Evolutionary conservation across 805 yeast species (phyloP), one percentile per base, ranked within the genome.

Genomic region (Priceomyces haplophilus): DNA sequence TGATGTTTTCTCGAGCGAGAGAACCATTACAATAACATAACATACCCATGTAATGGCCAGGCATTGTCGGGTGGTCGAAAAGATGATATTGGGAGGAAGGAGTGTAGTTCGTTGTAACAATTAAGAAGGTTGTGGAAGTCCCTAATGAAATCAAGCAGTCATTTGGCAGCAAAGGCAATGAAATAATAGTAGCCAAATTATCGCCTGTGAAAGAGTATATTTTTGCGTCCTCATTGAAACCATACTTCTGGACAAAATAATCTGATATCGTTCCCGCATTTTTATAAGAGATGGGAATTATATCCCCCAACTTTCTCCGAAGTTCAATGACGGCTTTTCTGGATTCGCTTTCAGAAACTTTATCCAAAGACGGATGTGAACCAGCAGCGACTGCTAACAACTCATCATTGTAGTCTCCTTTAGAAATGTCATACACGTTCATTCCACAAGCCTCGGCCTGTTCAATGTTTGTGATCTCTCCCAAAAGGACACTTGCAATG

Each of bases 21-120:
- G 96, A 78, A 0, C 97, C 97, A 59, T 89, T 89, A 56, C 95
- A 85, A 61, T 89, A 89, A 60, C 97, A 89, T 42, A 90, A 79
- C 97, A 89, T 89, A 17, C 95, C 96, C 97, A 89, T 90, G 59
- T 80, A 89, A 29, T 83, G 80, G 29, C 73, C 73, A 0, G 78
- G 76, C 47, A 85, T 76, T 0, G 95, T 84, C 7, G 97, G 97
- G 58, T 90, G 97, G 48, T 79, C 79, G 67, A 89, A 89, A 50
- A 88, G 62, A 57, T 89, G 97, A 59, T 88, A 89, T 52, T 83
- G 85, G 4, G 88, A 79, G 1, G 90, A 83, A 1, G 97, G 89
- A 15, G 72, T 73, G 58, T 82, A 89, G 43, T 79, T 75, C 45
- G 87, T 83, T 4, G 97, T 89, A 33, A 89, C 82, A 37, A 89